Evolutionary conservation across 2,329 filamentous ascomycete species (phyloP).

Genomic region (Ustulina deusta): DNA sequence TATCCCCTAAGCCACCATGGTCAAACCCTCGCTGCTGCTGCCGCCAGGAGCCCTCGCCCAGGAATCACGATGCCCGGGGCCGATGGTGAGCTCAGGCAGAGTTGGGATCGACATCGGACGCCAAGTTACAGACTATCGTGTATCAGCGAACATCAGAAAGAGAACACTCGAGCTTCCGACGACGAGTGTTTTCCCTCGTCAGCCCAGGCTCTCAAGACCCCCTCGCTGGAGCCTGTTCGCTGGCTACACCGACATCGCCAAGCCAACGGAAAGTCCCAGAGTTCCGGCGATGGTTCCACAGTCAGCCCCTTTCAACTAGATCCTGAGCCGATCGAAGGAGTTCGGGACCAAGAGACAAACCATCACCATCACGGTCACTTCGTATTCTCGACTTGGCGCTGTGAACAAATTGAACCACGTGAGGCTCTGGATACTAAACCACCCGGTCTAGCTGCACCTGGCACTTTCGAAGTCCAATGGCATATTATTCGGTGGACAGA

Average conservation of each 20-base stretch:
- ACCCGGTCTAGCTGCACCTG: neutral
- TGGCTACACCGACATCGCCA: conserved; percentile 31
- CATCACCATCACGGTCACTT: conserved; percentile 34
- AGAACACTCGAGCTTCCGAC: conserved; percentile 42
- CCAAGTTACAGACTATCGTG: conserved; percentile 31
- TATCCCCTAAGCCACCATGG: conserved; percentile 38
- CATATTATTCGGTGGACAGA: conserved; percentile 16
- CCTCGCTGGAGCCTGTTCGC: conserved; percentile 32
- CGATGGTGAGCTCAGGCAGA: conserved; percentile 18
- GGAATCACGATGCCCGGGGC: conserved; percentile 34
- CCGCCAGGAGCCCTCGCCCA: conserved; percentile 21
- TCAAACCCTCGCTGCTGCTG: conserved; percentile 20
- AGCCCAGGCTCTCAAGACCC: conserved; percentile 21
- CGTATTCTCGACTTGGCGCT: conserved; percentile 39
- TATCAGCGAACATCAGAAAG: conserved; percentile 39
- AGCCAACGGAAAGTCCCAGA: conserved; percentile 30
- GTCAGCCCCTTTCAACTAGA: conserved; percentile 39
- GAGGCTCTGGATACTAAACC: neutral
- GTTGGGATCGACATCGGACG: conserved; percentile 20
- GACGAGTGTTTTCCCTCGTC: conserved; percentile 35
- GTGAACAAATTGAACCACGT: neutral
- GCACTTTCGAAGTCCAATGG: conserved; percentile 23
- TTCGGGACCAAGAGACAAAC: conserved; percentile 29
- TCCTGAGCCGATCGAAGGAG: conserved; percentile 26
- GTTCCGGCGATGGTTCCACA: conserved; percentile 37